Evolutionary conservation across 2,329 filamentous ascomycete genomes (phyloP), one percentile per base, ranked within the genome.

Genomic region (Madurella mycetomatis): DNA sequence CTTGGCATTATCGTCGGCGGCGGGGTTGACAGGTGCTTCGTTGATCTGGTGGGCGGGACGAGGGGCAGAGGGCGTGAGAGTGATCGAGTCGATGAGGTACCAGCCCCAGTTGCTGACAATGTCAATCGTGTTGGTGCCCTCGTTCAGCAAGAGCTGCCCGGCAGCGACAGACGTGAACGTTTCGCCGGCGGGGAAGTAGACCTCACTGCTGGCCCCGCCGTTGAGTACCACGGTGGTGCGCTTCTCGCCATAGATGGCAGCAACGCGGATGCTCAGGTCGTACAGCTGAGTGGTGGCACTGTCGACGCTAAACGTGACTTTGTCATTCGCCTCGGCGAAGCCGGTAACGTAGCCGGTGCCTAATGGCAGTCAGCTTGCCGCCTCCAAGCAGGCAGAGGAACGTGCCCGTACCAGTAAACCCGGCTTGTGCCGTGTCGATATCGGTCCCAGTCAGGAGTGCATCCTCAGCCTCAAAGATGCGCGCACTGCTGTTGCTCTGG

Each of bases 91-190:
- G 49, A 76, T 72, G 18, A 77, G 69, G 58, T 73, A 74, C 74
- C 73, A 78, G 53, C 76, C 76, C 75, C 75, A 78, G 64, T 77
- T 75, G 64, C 63, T 74, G 50, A 73, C 69, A 43, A 78, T 71
- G 40, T 75, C 67, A 48, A 77, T 72, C 0, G 71, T 76, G 64
- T 78, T 78, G 42, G 59, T 53, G 15, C 75, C 75, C 9, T 66
- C 66, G 46, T 72, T 69, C 37, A 78, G 64, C 1, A 78, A 65
- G 1, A 77, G 67, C 56, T 78, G 75, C 13, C 76, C 75, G 15
- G 68, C 76, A 0, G 70, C 54, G 12, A 72, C 69, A 32, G 68
- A 69, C 9, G 67, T 67, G 67, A 71, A 78, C 1, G 61, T 56
- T 2, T 64, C 67, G 9, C 69, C 70, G 9, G 70, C 72, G 0